A percentile compares a stretch with the other conserved stretches of the same genome.
These are phyloP conservation scores for Kalmusia sp. DNA, from an alignment of 2,329 filamentous ascomycete genomes.

Conservation along the genomic window DNA sequence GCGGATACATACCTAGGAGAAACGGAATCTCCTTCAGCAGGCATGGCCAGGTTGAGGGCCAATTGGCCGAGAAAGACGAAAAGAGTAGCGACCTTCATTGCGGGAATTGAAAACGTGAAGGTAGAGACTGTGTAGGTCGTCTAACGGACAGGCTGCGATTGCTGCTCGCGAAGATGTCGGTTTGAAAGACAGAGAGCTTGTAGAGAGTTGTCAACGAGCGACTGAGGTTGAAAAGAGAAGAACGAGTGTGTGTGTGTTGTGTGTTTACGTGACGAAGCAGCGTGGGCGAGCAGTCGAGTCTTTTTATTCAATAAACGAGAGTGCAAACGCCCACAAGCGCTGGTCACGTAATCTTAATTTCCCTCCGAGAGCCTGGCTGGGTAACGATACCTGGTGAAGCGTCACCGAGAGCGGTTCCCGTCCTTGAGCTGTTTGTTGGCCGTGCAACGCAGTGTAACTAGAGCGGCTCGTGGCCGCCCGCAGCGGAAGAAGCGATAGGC, in stretches of 20 bases:
- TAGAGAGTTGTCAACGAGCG: not conserved
- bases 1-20: not conserved
- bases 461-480: not conserved
- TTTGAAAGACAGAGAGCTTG: too few relatives aligned
- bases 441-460: not conserved
- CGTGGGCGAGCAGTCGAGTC: not conserved
- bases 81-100: constrained; percentile 5
- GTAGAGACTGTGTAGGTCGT: not conserved
- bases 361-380: too few relatives aligned
- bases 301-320: too few relatives aligned
- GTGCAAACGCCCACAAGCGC: constrained; percentile 1
- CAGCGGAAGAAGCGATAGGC: not conserved
- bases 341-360: not conserved
- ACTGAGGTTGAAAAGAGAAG: not conserved
- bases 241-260: not conserved
- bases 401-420: too few relatives aligned
- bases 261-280: constrained; percentile 1
- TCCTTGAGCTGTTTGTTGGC: not conserved
- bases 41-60: constrained; percentile 3
- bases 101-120: not conserved
- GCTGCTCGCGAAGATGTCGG: too few relatives aligned
- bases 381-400: too few relatives aligned
- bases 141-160: not conserved
- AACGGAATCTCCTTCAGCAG: not conserved
- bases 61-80: not conserved